Evolutionary conservation across 257 asterid genomes (phyloP).

Genomic region (Petunia axillaris): DNA sequence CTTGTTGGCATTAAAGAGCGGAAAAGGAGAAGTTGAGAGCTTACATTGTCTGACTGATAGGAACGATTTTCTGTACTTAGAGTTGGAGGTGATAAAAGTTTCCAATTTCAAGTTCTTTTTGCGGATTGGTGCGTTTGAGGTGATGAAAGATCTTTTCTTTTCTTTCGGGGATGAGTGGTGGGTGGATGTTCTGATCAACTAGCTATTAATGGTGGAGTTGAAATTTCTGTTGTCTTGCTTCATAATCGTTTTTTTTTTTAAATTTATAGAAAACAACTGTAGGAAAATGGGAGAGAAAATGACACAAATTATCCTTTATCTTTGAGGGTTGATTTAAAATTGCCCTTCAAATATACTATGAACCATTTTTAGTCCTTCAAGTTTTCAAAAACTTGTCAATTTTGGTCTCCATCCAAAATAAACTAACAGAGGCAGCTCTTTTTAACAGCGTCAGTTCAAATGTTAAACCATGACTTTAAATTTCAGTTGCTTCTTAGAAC

Average conservation of each 20-base stretch:
- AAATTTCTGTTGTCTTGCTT: not conserved
- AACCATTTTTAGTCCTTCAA: too few species aligned
- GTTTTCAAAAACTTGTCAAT: too few species aligned
- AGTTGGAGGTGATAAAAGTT: not conserved
- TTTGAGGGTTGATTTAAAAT: too few species aligned
- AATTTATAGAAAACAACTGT: not conserved
- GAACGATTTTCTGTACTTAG: not conserved
- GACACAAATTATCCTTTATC: too few species aligned
- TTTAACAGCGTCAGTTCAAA: too few species aligned
- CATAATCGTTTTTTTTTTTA: not conserved
- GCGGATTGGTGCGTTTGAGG: not conserved
- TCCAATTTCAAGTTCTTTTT: not conserved
- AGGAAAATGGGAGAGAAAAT: not conserved
- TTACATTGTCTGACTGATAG: not conserved
- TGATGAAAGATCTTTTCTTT: not conserved
- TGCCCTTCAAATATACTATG: too few species aligned
- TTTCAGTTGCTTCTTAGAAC: too few species aligned
- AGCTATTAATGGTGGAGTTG: not conserved
- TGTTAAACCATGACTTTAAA: too few species aligned
- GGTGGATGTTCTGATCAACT: not conserved
- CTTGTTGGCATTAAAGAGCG: too few species aligned
- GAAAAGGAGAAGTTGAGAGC: not conserved
- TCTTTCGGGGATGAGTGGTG: not conserved
- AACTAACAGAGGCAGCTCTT: too few species aligned
- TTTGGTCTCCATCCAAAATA: too few species aligned